Evolutionary conservation across 305 asterid species (phyloP).

Genomic region (Andrographis paniculata): DNA sequence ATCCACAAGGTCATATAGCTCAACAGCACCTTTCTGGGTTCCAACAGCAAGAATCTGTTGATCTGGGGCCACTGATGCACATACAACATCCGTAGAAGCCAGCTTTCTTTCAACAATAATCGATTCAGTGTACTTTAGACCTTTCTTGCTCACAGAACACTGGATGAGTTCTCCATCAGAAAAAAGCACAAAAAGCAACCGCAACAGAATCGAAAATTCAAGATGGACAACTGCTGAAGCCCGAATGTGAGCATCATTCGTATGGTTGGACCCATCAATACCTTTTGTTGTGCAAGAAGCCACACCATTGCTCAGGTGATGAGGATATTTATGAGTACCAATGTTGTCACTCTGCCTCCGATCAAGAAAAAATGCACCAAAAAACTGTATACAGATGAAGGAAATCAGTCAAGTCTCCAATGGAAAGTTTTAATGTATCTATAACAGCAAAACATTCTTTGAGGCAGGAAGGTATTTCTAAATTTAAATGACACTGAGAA

Average conservation of each 20-base stretch:
- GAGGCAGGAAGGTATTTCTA: conserved; percentile 10
- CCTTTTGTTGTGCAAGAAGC: conserved; percentile 38
- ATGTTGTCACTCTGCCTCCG: conserved; percentile 31
- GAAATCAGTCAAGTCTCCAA: conserved; percentile 14
- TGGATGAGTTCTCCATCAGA: conserved; percentile 72
- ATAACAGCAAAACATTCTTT: neutral
- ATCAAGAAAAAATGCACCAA: conserved; percentile 61
- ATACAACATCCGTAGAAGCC: conserved; percentile 74
- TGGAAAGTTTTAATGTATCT: conserved; percentile 8
- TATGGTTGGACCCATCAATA: conserved; percentile 28
- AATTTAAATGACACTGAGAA: conserved; percentile 5
- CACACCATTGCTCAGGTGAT: conserved; percentile 52
- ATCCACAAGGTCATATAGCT: conserved; percentile 84
- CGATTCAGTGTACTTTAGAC: conserved; percentile 61
- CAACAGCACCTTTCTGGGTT: conserved; percentile 71
- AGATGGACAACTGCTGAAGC: conserved; percentile 59
- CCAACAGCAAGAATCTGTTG: conserved; percentile 98
- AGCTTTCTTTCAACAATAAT: conserved; percentile 61
- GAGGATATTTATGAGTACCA: conserved; percentile 37
- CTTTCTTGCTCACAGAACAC: conserved; percentile 91
- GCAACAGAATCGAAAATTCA: conserved; percentile 55
- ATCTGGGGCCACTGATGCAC: conserved; percentile 82
- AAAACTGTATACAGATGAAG: conserved; percentile 50
- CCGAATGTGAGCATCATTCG: conserved; percentile 25
- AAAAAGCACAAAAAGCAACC: conserved; percentile 69